Base-by-base conservation (phyloP, 345 rosid species). In the Eucalyptus melliodora region DNA sequence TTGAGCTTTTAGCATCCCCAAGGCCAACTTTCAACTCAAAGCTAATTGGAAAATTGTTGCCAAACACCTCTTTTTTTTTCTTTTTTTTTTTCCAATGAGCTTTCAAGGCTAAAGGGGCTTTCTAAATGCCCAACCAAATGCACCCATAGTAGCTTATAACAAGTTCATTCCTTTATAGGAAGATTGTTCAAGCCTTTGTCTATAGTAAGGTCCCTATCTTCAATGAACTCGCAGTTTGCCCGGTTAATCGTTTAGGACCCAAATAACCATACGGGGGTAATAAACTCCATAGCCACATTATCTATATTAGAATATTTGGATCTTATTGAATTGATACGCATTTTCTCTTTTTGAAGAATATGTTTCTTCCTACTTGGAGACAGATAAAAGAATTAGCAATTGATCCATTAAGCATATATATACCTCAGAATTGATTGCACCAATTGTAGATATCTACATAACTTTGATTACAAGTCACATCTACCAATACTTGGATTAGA, bases 211-310 rank as follows among this genome's bases (percentile, higher is more conserved):
- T 30, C 69, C 11, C 31, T 30, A 30, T 62, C 34, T 62, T 30
- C 34, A 30, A 0, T 14, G 4, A 3, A 62, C 5, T 62, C 0
- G 15, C 17, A 62, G 3, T 62, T 62, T n/a, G 17, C 16, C 34
- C 9, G 2, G 1, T 62, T 30, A 27, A 27, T 62, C n/a, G 9
- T 62, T 4, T 2, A 6, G 2, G 17, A 17, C 34, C 34, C 31
- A 62, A 62, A 62, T 62, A 27, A 62, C 69, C 69, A 62, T 0
- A 13, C 2, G 17, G 17, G 6, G 17, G 72, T 62, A 62, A 30
- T 30, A 62, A 30, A 62, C 72, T 62, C 16, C 72, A 27, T 27
- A 62, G 16, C 16, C 9, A 27, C 9, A 5, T 5, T 1, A 26
- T 14, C 16, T 60, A 12, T 60, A 16, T 1, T 26, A 30, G 17